These are phyloP conservation scores for Lichtheimia hyalospora DNA, from an alignment of 371 early-diverging fungal genomes.

Conservation along the genomic window DNA sequence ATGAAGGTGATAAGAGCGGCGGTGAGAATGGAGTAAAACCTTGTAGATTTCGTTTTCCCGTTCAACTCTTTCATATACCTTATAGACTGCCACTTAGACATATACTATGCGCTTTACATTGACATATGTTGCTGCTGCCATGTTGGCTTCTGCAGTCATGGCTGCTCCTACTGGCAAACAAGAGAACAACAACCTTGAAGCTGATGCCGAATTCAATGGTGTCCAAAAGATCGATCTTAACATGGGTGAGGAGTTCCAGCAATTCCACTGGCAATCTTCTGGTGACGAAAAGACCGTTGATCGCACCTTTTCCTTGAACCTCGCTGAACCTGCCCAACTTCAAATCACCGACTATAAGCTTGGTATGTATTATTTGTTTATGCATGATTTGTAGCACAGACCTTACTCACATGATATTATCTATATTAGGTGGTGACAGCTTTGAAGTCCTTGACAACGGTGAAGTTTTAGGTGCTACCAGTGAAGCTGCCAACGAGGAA, in stretches of 20 bases:
- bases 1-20: neutral
- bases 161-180: slow-evolving; percentile 13
- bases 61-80: slow-evolving; percentile 2
- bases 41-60: neutral
- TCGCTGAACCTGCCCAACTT: slow-evolving; percentile 26
- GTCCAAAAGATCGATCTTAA: slow-evolving; percentile 11
- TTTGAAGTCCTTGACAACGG: slow-evolving; percentile 33
- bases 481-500: slow-evolving; percentile 11
- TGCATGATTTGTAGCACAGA: neutral
- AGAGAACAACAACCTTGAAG: slow-evolving; percentile 3
- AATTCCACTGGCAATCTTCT: slow-evolving; percentile 24
- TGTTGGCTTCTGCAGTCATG: slow-evolving; percentile 24
- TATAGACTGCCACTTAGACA: neutral
- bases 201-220: slow-evolving; percentile 1
- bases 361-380: slow-evolving; percentile 9
- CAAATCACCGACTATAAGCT: slow-evolving; percentile 31
- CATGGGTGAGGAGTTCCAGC: slow-evolving; percentile 16
- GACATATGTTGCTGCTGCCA: slow-evolving; percentile 27
- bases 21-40: too few relatives aligned
- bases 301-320: slow-evolving; percentile 21
- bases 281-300: slow-evolving; percentile 17
- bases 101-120: slow-evolving; percentile 35
- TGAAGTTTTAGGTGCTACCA: slow-evolving; percentile 17
- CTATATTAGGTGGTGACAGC: slow-evolving; percentile 17
- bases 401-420: neutral